phyloP scores from a whole-genome alignment of 2,329 filamentous ascomycete genomes.

The Colletotrichum gigasporum region DNA sequence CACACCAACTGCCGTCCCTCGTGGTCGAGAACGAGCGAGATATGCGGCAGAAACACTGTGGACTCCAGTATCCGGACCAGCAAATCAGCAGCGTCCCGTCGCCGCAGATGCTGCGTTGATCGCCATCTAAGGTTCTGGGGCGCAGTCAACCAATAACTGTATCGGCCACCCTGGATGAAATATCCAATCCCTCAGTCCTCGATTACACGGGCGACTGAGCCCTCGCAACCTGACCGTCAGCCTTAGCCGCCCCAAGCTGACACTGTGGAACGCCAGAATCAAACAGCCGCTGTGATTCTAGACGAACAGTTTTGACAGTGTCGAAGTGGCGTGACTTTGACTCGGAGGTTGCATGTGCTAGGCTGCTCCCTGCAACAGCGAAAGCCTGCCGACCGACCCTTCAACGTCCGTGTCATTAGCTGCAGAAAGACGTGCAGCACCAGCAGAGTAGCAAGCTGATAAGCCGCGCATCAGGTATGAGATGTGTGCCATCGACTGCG shows the following conservation, averaged over 20 bases:
- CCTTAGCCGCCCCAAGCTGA: background rate
- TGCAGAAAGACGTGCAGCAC: conserved; percentile 16
- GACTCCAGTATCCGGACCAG: background rate
- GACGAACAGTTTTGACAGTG: background rate
- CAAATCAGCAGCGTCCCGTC: too few relatives aligned
- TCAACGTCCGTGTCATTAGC: conserved; percentile 5
- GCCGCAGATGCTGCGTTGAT: conserved; percentile 15
- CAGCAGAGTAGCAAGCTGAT: background rate
- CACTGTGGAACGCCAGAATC: background rate
- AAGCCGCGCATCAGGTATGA: conserved; percentile 3
- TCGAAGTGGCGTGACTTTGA: conserved; percentile 20
- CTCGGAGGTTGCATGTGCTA: conserved; percentile 12
- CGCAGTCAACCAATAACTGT: conserved; percentile 3
- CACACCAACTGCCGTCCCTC: background rate
- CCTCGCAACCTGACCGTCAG: background rate
- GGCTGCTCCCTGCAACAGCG: conserved; percentile 11
- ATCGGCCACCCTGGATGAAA: background rate
- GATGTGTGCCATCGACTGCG: conserved; percentile 4
- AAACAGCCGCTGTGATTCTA: background rate
- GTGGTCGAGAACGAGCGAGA: too few relatives aligned
- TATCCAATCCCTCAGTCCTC: too few relatives aligned
- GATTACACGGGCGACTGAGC: too few relatives aligned
- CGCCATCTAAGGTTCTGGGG: conserved; percentile 20
- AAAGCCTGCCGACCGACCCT: conserved; percentile 1
- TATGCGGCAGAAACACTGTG: background rate